Evolutionary conservation across 768 basidiomycete genomes (phyloP).

Genomic region (Pulveroboletus ravenelii): DNA sequence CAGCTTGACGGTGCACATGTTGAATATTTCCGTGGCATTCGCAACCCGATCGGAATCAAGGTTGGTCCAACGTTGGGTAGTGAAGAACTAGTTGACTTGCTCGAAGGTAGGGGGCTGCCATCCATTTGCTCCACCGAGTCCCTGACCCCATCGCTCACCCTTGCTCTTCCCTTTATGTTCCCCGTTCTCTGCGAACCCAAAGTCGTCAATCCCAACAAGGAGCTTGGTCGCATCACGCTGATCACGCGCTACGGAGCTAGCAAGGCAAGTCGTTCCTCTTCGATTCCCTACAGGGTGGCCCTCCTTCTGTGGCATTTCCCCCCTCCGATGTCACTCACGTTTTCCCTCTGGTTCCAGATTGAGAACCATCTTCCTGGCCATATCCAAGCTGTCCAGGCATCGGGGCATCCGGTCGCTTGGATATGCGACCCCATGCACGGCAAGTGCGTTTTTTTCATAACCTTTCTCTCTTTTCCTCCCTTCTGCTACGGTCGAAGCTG

Average conservation of each 20-base stretch:
- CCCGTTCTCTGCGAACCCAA: background rate
- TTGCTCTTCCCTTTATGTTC: background rate
- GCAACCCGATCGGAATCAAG: conserved; percentile 94
- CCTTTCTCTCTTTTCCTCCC: background rate
- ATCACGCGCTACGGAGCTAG: conserved; percentile 92
- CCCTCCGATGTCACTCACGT: background rate
- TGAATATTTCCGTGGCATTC: conserved; percentile 89
- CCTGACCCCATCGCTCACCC: background rate
- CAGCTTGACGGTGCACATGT: conserved; percentile 92
- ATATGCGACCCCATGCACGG: conserved; percentile 99
- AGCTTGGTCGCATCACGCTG: conserved; percentile 77
- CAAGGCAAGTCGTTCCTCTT: conserved; percentile 47
- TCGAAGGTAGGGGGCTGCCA: conserved; percentile 57
- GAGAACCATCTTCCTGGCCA: conserved; percentile 70
- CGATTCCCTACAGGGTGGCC: background rate
- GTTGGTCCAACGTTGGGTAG: conserved; percentile 83
- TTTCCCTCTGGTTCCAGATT: conserved; percentile 45
- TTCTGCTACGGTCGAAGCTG: background rate
- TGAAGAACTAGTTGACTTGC: conserved; percentile 69
- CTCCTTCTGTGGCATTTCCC: background rate
- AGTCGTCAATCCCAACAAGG: conserved; percentile 88
- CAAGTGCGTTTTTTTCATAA: conserved; percentile 56
- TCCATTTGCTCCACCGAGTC: background rate
- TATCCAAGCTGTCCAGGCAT: conserved; percentile 72
- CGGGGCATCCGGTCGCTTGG: conserved; percentile 88